Conservation (phyloP, 768 basidiomycete species). For the Termitomyces sp. region DNA sequence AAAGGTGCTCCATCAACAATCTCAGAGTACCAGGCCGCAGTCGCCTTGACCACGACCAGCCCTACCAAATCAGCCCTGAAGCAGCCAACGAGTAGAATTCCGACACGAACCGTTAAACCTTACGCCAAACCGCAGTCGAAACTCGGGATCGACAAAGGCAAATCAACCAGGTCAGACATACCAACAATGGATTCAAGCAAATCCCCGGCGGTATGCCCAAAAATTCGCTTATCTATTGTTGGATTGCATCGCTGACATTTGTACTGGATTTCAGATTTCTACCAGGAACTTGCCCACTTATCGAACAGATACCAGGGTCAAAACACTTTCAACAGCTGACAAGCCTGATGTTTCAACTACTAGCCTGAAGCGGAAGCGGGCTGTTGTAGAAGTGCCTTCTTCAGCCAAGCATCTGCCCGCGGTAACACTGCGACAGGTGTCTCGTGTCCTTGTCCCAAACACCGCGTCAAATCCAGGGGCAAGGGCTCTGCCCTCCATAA, state of each 20-base stretch:
- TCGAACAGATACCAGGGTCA: background rate
- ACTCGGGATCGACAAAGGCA: constrained; percentile 4
- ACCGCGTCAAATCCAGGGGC: background rate
- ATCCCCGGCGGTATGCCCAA: constrained; percentile 2
- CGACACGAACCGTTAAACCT: constrained; percentile 52
- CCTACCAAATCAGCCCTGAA: constrained; percentile 39
- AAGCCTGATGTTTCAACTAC: constrained; percentile 6
- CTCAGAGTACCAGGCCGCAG: constrained; percentile 18
- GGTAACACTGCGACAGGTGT: constrained; percentile 23
- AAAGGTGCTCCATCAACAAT: constrained; percentile 18
- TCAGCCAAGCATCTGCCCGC: constrained; percentile 20
- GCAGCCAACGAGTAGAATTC: constrained; percentile 54
- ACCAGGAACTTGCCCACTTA: background rate
- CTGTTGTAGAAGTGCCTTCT: constrained; percentile 25
- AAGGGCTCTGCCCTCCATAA: background rate
- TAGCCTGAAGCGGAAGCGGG: constrained; percentile 37
- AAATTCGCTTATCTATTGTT: background rate
- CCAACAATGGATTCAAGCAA: constrained; percentile 14
- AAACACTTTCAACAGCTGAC: background rate
- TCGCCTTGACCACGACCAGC: constrained; percentile 2
- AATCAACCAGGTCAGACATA: constrained; percentile 15
- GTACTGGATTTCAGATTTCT: background rate
- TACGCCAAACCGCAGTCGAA: constrained; percentile 37
- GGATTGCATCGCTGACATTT: background rate
- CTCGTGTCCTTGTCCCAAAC: constrained; percentile 11